Conservation (phyloP, 1,284 basidiomycete species). For the Coniferiporia weirii region DNA sequence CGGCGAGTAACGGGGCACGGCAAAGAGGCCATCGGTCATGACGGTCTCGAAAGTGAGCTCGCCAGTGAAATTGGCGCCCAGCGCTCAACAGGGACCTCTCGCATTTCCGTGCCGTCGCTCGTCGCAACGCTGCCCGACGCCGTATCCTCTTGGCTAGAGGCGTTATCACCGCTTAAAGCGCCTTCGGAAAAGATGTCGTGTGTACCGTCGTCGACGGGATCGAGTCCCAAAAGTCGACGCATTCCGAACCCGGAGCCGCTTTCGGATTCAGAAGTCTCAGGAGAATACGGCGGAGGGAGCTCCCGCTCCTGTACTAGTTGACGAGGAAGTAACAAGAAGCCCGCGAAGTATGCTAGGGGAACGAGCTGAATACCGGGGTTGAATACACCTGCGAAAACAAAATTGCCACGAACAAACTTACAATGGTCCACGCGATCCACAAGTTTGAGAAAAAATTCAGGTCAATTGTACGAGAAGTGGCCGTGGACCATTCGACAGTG, state of each 20-base stretch:
- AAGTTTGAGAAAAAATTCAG: constrained; percentile 33
- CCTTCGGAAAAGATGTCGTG: constrained; percentile 18
- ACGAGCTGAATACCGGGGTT: constrained; percentile 31
- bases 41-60: background rate
- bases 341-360: constrained; percentile 39
- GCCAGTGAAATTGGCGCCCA: constrained; percentile 11
- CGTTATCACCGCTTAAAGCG: background rate
- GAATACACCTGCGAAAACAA: background rate
- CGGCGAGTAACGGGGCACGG: too few species aligned
- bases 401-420: constrained; percentile 25
- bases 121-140: background rate
- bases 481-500: constrained; percentile 35
- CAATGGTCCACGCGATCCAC: constrained; percentile 40
- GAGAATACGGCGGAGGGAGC: constrained; percentile 14
- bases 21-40: background rate
- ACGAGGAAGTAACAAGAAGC: constrained; percentile 40
- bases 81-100: constrained; percentile 14
- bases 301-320: constrained; percentile 43
- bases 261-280: background rate
- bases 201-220: constrained; percentile 17
- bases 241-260: background rate
- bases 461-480: constrained; percentile 32
- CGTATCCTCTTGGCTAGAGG: background rate
- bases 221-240: constrained; percentile 15
- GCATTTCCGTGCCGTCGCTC: constrained; percentile 12